Percentiles rank a stretch among this genome's conserved stretches.
phyloP scores from a whole-genome alignment of 495 filamentous ascomycete genomes.

The Lasiosphaeriaceae sp. region DNA sequence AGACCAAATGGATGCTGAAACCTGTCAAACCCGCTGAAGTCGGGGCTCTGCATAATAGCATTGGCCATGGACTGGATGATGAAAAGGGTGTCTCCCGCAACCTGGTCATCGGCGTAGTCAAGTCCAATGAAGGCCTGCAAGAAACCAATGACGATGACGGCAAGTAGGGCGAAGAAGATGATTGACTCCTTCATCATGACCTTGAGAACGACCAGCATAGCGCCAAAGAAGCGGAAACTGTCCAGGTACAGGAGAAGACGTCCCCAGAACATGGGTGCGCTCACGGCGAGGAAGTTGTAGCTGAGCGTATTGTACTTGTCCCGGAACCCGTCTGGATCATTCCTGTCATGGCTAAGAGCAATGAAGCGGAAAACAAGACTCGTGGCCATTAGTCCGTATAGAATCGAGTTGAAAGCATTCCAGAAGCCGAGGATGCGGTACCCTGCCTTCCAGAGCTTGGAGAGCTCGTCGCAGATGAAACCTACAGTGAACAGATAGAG shows the following conservation, averaged over 20 bases:
- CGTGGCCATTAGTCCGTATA: constrained; percentile 72
- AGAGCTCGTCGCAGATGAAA: constrained; percentile 83
- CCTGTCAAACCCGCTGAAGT: constrained; percentile 83
- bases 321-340: constrained; percentile 47
- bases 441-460: constrained; percentile 91
- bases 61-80: constrained; percentile 91
- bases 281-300: constrained; percentile 90
- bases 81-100: constrained; percentile 56
- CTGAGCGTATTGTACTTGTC: constrained; percentile 68
- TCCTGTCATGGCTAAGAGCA: constrained; percentile 59
- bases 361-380: constrained; percentile 75
- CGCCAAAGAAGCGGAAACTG: constrained; percentile 91
- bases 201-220: constrained; percentile 94
- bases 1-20: constrained; percentile 75
- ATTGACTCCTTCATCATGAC: constrained; percentile 99
- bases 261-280: constrained; percentile 95
- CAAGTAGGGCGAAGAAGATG: constrained; percentile 94
- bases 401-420: constrained; percentile 84
- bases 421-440: constrained; percentile 86
- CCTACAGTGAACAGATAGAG: constrained; percentile 89
- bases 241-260: constrained; percentile 91
- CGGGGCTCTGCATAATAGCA: constrained; percentile 81
- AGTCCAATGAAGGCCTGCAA: constrained; percentile 94
- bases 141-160: constrained; percentile 84
- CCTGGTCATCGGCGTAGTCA: constrained; percentile 71